A percentile compares a stretch with the other conserved stretches of the same genome.
Conservation (phyloP, 257 asterid species). For the Solanum lycopersicoides region DNA sequence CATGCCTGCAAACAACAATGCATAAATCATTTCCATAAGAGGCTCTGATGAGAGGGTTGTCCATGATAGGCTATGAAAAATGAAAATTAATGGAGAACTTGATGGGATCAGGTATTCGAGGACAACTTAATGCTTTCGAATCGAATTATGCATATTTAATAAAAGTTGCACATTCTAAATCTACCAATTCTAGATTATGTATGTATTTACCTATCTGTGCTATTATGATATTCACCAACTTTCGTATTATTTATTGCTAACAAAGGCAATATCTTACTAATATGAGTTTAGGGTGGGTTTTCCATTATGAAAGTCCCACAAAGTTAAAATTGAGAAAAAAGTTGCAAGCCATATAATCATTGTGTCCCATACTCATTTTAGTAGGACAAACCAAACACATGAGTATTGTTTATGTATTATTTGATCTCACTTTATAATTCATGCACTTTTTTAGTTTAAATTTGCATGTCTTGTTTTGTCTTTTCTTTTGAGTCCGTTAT, state of each 20-base stretch:
- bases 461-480: not conserved
- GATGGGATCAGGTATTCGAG: not conserved
- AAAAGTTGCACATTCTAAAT: not conserved
- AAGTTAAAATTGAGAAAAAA: not conserved
- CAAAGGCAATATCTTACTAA: not conserved
- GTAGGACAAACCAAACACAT: not conserved
- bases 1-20: slow-evolving; percentile 33
- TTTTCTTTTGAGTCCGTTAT: not conserved
- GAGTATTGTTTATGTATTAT: not conserved
- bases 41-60: not conserved
- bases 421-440: not conserved
- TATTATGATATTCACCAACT: not conserved
- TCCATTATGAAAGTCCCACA: not conserved
- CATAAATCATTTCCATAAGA: not conserved
- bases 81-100: not conserved
- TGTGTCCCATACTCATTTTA: not conserved
- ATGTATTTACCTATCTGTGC: too few species aligned
- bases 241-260: not conserved
- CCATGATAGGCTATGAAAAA: not conserved
- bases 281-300: not conserved
- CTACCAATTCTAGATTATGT: not conserved
- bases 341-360: not conserved
- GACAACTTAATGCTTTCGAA: not conserved
- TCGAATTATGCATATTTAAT: not conserved
- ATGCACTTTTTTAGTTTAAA: too few species aligned